phyloP scores from a whole-genome alignment of 371 early-diverging fungal species.

The Rhizopus sp. region DNA sequence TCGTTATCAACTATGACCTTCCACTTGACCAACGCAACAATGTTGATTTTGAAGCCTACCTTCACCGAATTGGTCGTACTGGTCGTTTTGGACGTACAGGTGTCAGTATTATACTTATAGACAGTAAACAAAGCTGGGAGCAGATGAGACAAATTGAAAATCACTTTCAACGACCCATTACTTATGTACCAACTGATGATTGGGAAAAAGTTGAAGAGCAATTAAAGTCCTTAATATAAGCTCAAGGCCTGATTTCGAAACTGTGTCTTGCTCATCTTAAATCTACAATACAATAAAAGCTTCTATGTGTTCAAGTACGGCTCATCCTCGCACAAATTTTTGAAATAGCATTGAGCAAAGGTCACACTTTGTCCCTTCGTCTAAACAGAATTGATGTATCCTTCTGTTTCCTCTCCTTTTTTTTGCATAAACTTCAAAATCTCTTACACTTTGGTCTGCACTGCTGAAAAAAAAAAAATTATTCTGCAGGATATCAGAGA shows the following conservation, averaged over 20 bases:
- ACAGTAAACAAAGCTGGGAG: constrained; percentile 66
- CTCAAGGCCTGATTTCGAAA: not conserved
- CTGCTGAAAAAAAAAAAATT: no score
- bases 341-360: no score
- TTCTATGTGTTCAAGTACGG: not conserved
- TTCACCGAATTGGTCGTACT: constrained; percentile 99
- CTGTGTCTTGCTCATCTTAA: not conserved
- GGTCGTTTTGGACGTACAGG: constrained; percentile 98
- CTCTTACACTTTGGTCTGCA: no score
- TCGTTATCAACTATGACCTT: constrained; percentile 98
- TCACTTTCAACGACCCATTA: constrained; percentile 76
- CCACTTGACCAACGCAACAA: constrained; percentile 64
- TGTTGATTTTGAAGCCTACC: constrained; percentile 93
- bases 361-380: no score
- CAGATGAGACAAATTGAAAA: constrained; percentile 79
- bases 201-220: constrained; percentile 75
- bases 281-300: not conserved
- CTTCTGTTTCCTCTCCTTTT: no score
- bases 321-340: no score
- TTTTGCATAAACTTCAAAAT: no score
- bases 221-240: constrained; percentile 47
- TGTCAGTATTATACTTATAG: constrained; percentile 96
- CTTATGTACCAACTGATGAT: constrained; percentile 77
- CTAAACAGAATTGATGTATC: no score
- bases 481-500: no score